Conservation (phyloP, 2,329 filamentous ascomycete genomes). For the Diaporthe longicolla region DNA sequence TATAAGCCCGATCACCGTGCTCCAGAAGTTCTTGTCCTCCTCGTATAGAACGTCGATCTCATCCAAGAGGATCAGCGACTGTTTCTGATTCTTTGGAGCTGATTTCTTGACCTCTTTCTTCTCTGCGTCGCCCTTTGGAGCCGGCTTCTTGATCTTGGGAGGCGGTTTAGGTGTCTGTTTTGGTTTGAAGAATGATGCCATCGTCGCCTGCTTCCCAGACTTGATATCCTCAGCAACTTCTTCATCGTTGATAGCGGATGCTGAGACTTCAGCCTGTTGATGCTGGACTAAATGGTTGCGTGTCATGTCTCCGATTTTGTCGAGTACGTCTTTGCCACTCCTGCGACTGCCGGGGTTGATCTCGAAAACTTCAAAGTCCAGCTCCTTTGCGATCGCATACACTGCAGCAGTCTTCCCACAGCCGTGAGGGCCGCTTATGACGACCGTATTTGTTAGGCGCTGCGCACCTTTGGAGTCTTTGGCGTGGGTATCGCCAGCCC, state of each 20-base stretch:
- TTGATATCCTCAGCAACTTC: conserved; percentile 71
- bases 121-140: conserved; percentile 50
- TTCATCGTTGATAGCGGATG: conserved; percentile 55
- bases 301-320: conserved; percentile 96
- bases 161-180: conserved; percentile 54
- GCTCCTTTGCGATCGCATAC: conserved; percentile 91
- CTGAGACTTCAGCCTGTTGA: conserved; percentile 54
- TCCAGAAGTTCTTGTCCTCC: conserved; percentile 96
- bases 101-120: conserved; percentile 49
- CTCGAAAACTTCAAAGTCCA: conserved; percentile 95
- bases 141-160: conserved; percentile 49
- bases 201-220: conserved; percentile 81
- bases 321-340: conserved; percentile 90
- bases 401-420: conserved; percentile 95
- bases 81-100: conserved; percentile 76
- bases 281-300: conserved; percentile 88
- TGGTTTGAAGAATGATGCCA: conserved; percentile 84
- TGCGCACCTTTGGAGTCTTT: conserved; percentile 58
- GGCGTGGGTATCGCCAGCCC: conserved; percentile 54
- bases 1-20: conserved; percentile 83
- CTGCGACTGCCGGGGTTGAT: conserved; percentile 88
- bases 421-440: conserved; percentile 90
- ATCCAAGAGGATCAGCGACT: conserved; percentile 93
- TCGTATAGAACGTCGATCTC: conserved; percentile 95
- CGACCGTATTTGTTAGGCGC: conserved; percentile 79